phyloP scores from a whole-genome alignment of 257 asterid genomes.

The Cynanchum wilfordii region DNA sequence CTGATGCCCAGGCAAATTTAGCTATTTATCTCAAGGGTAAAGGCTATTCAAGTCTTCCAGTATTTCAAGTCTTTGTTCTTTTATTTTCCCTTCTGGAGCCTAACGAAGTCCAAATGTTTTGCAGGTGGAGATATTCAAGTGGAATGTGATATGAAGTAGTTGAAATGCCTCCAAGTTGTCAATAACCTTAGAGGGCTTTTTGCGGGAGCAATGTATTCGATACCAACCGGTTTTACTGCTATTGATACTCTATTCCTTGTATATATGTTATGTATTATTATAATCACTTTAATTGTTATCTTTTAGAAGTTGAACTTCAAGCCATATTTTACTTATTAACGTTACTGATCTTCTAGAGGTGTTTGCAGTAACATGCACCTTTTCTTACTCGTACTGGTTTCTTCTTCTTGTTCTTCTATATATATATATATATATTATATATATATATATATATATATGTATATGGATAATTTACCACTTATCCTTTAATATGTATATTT shows the following conservation, averaged over 20 bases:
- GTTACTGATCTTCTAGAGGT: too few species aligned
- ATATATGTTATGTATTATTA: constrained; percentile 9
- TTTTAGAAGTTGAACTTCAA: background rate
- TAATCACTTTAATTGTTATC: background rate
- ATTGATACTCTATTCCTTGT: constrained; percentile 12
- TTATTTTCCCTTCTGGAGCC: constrained; percentile 11
- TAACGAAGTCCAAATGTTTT: constrained; percentile 7
- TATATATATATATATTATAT: too few species aligned
- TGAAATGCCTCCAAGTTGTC: constrained; percentile 8
- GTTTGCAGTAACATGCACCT: too few species aligned
- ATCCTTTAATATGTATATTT: too few species aligned
- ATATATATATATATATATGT: too few species aligned
- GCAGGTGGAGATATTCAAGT: constrained; percentile 84
- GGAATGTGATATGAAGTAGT: constrained; percentile 53
- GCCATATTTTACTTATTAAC: too few species aligned
- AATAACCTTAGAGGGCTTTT: constrained; percentile 21
- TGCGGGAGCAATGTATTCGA: constrained; percentile 14
- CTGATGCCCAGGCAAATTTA: constrained; percentile 89
- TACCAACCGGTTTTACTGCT: constrained; percentile 13
- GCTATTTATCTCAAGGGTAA: constrained; percentile 67
- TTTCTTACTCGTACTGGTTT: too few species aligned
- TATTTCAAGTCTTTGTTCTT: background rate
- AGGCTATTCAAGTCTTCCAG: constrained; percentile 13
- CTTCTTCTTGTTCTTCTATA: too few species aligned
- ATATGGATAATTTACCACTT: too few species aligned